Conservation (phyloP, 345 rosid genomes). For the Bruguiera parviflora region DNA sequence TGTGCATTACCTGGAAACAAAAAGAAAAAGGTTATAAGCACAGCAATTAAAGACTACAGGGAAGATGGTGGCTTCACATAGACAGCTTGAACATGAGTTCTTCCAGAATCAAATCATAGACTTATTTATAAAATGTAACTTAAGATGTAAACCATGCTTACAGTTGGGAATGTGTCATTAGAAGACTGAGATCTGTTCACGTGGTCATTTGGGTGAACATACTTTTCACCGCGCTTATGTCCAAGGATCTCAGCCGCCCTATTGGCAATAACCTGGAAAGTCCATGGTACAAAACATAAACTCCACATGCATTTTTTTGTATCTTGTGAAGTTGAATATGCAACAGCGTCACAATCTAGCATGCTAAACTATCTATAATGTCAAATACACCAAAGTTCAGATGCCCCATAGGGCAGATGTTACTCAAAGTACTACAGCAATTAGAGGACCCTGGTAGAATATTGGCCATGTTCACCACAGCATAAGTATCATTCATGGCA, state of each 20-base stretch:
- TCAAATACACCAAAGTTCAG: no score
- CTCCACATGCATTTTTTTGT: not conserved
- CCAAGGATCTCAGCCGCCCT: slow-evolving; percentile 98
- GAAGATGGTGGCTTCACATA: not conserved
- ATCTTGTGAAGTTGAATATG: not conserved
- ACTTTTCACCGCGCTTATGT: slow-evolving; percentile 73
- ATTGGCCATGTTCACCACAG: no score
- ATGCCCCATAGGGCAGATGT: no score
- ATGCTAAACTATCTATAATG: no score
- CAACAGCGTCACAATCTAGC: not conserved
- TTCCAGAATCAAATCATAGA: not conserved
- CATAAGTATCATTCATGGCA: no score
- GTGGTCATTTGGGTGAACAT: slow-evolving; percentile 96
- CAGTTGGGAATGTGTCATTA: slow-evolving; percentile 95
- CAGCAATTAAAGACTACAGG: not conserved
- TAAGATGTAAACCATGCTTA: slow-evolving; percentile 33
- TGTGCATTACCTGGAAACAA: slow-evolving; percentile 81
- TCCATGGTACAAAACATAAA: slow-evolving; percentile 9
- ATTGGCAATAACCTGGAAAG: slow-evolving; percentile 83
- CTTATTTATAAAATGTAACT: not conserved
- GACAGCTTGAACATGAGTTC: no score
- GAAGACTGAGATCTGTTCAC: slow-evolving; percentile 96
- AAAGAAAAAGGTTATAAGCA: not conserved
- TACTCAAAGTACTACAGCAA: no score
- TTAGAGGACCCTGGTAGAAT: no score